Evolutionary conservation across 164 flowering plant genomes (phyloP).

Genomic region (Aristolochia contorta): DNA sequence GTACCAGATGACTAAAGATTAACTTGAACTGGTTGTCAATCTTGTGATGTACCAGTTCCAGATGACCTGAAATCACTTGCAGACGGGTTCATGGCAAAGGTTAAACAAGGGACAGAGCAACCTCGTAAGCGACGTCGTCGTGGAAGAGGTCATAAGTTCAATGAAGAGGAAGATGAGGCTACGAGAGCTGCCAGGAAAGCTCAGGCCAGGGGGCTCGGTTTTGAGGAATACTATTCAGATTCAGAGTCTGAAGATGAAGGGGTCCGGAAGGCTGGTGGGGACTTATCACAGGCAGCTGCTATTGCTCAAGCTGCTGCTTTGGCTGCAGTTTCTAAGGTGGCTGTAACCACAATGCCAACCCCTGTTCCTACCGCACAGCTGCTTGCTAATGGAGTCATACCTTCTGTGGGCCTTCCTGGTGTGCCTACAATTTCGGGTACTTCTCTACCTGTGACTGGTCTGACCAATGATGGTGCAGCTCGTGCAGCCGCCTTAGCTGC

Average conservation of each 20-base stretch:
- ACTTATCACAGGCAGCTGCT: slow-evolving; percentile 64
- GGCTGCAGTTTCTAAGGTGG: slow-evolving; percentile 59
- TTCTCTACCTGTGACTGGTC: slow-evolving; percentile 25
- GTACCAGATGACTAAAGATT: slow-evolving; percentile 95
- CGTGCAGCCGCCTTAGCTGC: slow-evolving; percentile 76
- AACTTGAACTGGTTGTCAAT: too few relatives aligned
- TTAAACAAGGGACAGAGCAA: slow-evolving; percentile 84
- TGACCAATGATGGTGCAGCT: slow-evolving; percentile 63
- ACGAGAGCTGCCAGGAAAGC: slow-evolving; percentile 97
- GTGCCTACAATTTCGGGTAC: slow-evolving; percentile 32
- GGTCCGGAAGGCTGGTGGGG: slow-evolving; percentile 81
- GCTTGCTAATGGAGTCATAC: slow-evolving; percentile 39
- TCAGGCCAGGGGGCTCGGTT: slow-evolving; percentile 91
- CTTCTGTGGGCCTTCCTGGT: slow-evolving; percentile 33
- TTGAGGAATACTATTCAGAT: slow-evolving; percentile 93
- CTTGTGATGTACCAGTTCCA: slow-evolving; percentile 86
- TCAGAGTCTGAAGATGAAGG: slow-evolving; percentile 92
- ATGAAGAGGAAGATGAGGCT: slow-evolving; percentile 95
- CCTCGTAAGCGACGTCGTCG: slow-evolving; percentile 98
- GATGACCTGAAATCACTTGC: slow-evolving; percentile 85
- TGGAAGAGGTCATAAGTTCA: slow-evolving; percentile 94
- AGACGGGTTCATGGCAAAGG: slow-evolving; percentile 86
- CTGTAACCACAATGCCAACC: slow-evolving; percentile 23
- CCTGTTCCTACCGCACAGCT: slow-evolving; percentile 31
- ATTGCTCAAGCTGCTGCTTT: slow-evolving; percentile 61